Evolutionary conservation across 768 basidiomycete species (phyloP), one percentile per base, ranked within the genome.

Genomic region (Pulveroboletus ravenelii): DNA sequence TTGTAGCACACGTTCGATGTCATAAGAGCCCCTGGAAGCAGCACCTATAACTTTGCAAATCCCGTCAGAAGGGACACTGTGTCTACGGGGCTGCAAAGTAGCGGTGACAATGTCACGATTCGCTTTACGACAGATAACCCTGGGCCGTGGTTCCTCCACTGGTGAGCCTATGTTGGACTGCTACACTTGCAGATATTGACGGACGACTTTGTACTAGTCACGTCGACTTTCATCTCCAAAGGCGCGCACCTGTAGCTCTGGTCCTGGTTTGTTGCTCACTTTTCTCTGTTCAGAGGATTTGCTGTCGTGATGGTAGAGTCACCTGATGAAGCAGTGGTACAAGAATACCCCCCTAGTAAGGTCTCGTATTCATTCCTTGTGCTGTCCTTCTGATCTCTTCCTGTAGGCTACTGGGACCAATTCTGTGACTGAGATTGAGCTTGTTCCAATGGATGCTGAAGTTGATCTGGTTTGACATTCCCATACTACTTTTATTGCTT

Each of bases 41-140:
- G 55, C 0, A 55, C 55, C 0, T 71, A 69, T 48, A 79, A 79
- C 58, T 78, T 66, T 37, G 53, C 17, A 8, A 82, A 84, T 57
- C 82, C 82, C 0, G 71, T 77, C 51, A 68, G 69, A 47, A 69
- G 80, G 41, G 81, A 85, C 58, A 78, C 76, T 1, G 70, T 80
- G 10, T 55, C 57, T 13, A 37, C 46, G 25, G 25, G 25, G 3
- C 3, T 23, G 14, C 59, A 39, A 58, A 61, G 15, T 66, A 70
- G 53, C 64, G 64, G 45, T 66, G 58, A 66, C 43, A 64, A 63
- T 10, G 72, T 78, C 14, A 78, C 78, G 0, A 72, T 88, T 27
- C 77, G 84, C 9, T 87, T 84, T 70, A 62, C 60, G 15, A 82
- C 84, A 0, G 78, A 87, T 62, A 87, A 87, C 25, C 25, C 25